Base-by-base conservation (phyloP, 495 filamentous ascomycete species). In the Trichoderma erinaceum region DNA sequence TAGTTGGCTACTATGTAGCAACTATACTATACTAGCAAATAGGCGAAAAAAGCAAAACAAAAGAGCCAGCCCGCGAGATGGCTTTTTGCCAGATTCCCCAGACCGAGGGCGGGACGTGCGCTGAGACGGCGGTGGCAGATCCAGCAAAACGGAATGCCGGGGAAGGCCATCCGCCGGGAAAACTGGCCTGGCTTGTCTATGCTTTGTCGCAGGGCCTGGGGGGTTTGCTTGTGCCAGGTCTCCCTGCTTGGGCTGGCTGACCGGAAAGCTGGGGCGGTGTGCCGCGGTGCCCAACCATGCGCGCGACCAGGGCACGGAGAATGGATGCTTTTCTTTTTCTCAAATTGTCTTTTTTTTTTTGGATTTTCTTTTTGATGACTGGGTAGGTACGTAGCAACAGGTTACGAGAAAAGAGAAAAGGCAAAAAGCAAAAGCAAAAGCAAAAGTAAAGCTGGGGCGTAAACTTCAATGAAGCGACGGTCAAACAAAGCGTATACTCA, bases 231-330 rank as follows among this genome's bases (percentile, higher is more conserved):
- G 50, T 23, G 8, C n/a, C 50, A 56, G 50, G 50, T 7, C 25
- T 32, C 56, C 56, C 25, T 61, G 56, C 56, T 38, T 38, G 35
- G 35, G 35, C 35, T 61, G 56, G 56, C 56, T 61, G 56, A 32
- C 56, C 56, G 56, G 56, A 61, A 61, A 61, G 56, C 56, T 61
- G 56, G 56, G 56, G 56, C 56, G 56, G 56, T 61, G 56, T 61
- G 56, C 56, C 56, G 23, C 56, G 56, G 25, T 61, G 56, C 56
- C 56, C 56, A 61, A 61, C 56, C 23, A 25, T 25, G 56, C 23
- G 56, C 23, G 50, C 50, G 50, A 11, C 18, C 50, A 25, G 50
- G 21, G 21, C 16, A 2, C 10, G 16, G n/a, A n/a, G 16, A 52
- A 52, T n/a, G n/a, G 16, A 18, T 16, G 13, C 43, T 11, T 44